Evolutionary conservation across 441 rosid genomes (phyloP), one percentile per base, ranked within the genome.

Genomic region (Populus hybrid): DNA sequence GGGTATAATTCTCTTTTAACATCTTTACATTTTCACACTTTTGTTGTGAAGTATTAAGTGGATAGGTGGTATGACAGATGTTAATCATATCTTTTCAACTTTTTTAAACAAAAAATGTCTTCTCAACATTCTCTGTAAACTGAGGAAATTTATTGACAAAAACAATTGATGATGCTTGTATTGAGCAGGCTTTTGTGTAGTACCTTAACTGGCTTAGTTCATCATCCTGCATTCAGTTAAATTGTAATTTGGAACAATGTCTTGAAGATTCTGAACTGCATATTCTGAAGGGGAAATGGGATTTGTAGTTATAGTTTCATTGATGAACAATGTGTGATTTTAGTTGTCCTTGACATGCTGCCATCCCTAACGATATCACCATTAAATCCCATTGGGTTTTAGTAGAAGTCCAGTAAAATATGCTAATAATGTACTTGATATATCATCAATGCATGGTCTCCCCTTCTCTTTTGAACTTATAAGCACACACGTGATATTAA

Each of bases 1-100:
- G 90, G 96, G 96, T 90, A 46, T 76, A 53, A 42, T n/a, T 67
- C 16, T 79, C 70, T 63, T 35, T 9, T n/a, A 75, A 46, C 9
- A 46, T 11, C 6, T 75, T 14, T 67, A 9, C 10, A 24, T 65
- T 21, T 65, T 65, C 5, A 65, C 26, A 65, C 6, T 21, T 21
- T 8, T 21, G 69, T 26, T 2, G 11, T 11, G 26, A 11, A 65
- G 7, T 24, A 9, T 65, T 65, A 23, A 24, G 30, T 24, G 7
- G 69, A 23, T 46, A 46, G 18, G 19, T 14, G 57, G 57, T 14
- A 46, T 12, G 57, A 14, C 19, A 14, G 6, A 14, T 46, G 7
- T 14, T 46, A 46, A 46, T 46, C 6, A 2, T 14, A 46, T 14
- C 18, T 46, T 46, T 14, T 46, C 6, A 46, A 14, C 18, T 46